These are phyloP conservation scores for Colletotrichum destructivum DNA, from an alignment of 2,329 filamentous ascomycete species.

Conservation along the genomic window DNA sequence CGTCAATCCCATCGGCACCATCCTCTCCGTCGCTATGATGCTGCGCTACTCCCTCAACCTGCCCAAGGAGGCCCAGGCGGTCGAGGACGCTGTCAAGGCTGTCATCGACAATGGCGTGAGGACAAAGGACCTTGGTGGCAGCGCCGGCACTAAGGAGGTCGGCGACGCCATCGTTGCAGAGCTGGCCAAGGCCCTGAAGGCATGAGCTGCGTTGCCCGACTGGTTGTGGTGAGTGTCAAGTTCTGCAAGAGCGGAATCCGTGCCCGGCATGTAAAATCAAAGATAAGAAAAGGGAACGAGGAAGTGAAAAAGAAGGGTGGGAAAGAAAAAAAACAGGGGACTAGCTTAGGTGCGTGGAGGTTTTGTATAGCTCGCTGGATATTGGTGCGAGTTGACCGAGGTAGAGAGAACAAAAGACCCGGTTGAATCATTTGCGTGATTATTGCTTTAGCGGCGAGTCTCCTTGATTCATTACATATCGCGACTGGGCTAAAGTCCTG, in stretches of 20 bases:
- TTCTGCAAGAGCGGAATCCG: not conserved
- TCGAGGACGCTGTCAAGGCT: constrained; percentile 85
- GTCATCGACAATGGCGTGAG: constrained; percentile 84
- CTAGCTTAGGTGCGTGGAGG: not conserved
- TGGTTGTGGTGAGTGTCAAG: not conserved
- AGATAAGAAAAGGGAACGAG: not conserved
- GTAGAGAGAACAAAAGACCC: not conserved
- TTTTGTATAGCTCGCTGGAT: not conserved
- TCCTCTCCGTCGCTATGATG: constrained; percentile 96
- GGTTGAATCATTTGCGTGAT: not conserved
- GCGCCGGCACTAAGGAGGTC: constrained; percentile 70
- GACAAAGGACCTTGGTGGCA: constrained; percentile 90
- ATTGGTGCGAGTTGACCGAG: not conserved
- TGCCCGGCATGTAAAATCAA: not conserved
- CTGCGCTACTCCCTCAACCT: constrained; percentile 91
- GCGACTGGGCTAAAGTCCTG: no score
- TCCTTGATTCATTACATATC: no score
- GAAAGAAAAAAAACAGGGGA: no score
- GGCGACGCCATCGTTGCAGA: constrained; percentile 84
- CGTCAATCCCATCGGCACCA: constrained; percentile 87
- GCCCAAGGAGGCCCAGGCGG: constrained; percentile 80
- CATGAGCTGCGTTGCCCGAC: constrained; percentile 16
- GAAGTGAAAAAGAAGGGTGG: not conserved
- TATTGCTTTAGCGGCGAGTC: no score
- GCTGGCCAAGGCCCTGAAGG: constrained; percentile 77